These are phyloP conservation scores for Cylindrotheca closterium DNA, from an alignment of 108 stramenopile species.

Conservation along the genomic window DNA sequence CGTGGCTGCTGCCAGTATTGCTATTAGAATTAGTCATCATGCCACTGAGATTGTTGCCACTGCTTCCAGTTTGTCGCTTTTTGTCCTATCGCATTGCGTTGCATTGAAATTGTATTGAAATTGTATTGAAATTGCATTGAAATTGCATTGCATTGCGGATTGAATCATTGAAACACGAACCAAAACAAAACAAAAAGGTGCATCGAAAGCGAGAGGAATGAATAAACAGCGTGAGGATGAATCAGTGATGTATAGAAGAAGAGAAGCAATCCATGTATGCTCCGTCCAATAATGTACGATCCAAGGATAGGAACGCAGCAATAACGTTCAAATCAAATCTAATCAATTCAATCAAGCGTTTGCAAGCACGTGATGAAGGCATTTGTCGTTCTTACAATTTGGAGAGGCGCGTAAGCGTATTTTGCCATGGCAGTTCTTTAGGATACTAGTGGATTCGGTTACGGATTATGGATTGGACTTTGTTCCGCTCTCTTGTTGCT, in stretches of 20 bases:
- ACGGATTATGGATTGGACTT: no score
- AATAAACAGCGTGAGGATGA: no score
- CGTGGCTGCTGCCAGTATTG: background rate
- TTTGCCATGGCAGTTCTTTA: conserved; percentile 79
- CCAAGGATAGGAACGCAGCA: background rate
- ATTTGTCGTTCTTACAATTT: conserved; percentile 54
- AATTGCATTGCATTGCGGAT: background rate
- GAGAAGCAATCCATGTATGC: background rate
- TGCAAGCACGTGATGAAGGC: background rate
- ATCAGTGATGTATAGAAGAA: background rate
- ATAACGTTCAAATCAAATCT: background rate
- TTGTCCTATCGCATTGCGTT: conserved; percentile 10
- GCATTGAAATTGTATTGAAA: background rate
- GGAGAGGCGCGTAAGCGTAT: conserved; percentile 89
- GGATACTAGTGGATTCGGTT: no score
- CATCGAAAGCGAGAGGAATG: no score
- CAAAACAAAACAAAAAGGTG: background rate
- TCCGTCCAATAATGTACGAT: background rate
- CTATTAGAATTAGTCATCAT: conserved; percentile 1
- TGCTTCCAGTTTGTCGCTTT: conserved; percentile 33
- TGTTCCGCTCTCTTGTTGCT: background rate
- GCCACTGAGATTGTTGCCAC: background rate
- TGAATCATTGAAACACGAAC: background rate
- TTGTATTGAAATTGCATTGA: background rate
- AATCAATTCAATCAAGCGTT: background rate